Conservation (phyloP, 2,329 filamentous ascomycete genomes). For the Stagonosporopsis vannaccii region DNA sequence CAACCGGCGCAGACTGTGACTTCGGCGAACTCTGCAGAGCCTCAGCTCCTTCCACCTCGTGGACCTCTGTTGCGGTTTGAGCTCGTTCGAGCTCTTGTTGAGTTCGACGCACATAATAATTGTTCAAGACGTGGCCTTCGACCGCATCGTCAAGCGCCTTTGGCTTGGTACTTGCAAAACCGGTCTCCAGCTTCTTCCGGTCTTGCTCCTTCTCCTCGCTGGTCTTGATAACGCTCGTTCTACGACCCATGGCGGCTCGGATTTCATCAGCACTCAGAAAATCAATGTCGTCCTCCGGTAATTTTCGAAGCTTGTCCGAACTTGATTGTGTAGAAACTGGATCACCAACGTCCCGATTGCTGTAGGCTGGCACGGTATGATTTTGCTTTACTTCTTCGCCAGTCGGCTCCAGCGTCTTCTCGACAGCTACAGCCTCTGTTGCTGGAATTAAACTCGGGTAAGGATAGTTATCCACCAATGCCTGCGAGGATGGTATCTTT, state of each 20-base stretch:
- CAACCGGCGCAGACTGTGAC: conserved; percentile 1
- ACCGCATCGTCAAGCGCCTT: conserved; percentile 30
- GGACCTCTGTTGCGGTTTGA: background rate
- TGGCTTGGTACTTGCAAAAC: conserved; percentile 28
- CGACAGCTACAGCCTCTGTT: background rate
- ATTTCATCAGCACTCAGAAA: conserved; percentile 52
- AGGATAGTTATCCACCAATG: conserved; percentile 12
- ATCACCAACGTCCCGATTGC: background rate
- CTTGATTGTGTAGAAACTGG: conserved; percentile 20
- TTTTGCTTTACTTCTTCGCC: background rate
- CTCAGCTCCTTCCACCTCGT: background rate
- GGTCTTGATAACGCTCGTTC: conserved; percentile 14
- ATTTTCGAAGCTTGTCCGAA: conserved; percentile 39
- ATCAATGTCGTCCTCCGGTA: conserved; percentile 52
- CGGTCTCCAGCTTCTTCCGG: conserved; percentile 38
- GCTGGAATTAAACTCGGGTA: conserved; percentile 2
- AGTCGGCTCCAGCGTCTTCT: background rate
- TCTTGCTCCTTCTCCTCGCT: conserved; percentile 24
- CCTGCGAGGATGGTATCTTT: conserved; percentile 16
- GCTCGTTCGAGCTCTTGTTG: conserved; percentile 28
- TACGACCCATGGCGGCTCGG: conserved; percentile 53
- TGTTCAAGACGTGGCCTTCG: conserved; percentile 38
- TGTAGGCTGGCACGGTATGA: background rate
- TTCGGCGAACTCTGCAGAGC: background rate
- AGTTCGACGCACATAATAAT: conserved; percentile 38